Evolutionary conservation across 805 yeast genomes (phyloP), one percentile per base, ranked within the genome.

Genomic region (Torulaspora maleeae): DNA sequence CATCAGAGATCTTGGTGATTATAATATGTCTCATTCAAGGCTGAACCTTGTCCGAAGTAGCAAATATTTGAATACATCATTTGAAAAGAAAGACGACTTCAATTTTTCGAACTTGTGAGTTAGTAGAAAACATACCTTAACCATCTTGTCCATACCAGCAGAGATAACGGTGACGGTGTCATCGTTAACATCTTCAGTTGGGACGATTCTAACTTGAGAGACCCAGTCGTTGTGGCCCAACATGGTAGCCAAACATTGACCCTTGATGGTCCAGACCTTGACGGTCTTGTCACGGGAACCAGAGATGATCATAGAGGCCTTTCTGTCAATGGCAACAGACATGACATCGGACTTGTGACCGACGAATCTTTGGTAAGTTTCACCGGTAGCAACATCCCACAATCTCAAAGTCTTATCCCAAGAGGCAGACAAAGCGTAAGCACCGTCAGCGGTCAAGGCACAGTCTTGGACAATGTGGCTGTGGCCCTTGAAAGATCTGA

Each of bases 1-100:
- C 66, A 82, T 90, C 97, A 90, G 97, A 86, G 96, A 89, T 89
- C 96, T 87, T 89, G 96, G 96, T 89, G 97, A 84, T 81, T 76
- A 69, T 68, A 54, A 70, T 75, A 82, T 83, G 95, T 91, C 97
- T 93, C 99, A 91, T 88, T 80, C 93, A 85, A 70, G 67, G 73
- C 73, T 55, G 67, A 62, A 59, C 73, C 57, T 66, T 83, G 88
- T 91, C 99, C 79, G 97, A 91, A 91, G 99, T 91, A 91, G 99
- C 99, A 91, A 91, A 93, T 93, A 91, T 83, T 60, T 56, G 61
- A 52, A 60, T 65, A 72, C 95, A 87, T 86, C 95, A 86, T 78
- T 64, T 78, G 70, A 58, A 56, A 44, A 30, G 22, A 5, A 43
- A 35, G 35, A 32, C 20, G 30, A 37, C 20, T 22, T 34, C 16